Evolutionary conservation across 2,329 filamentous ascomycete genomes (phyloP).

Genomic region (Chrysoporthe cubensis): DNA sequence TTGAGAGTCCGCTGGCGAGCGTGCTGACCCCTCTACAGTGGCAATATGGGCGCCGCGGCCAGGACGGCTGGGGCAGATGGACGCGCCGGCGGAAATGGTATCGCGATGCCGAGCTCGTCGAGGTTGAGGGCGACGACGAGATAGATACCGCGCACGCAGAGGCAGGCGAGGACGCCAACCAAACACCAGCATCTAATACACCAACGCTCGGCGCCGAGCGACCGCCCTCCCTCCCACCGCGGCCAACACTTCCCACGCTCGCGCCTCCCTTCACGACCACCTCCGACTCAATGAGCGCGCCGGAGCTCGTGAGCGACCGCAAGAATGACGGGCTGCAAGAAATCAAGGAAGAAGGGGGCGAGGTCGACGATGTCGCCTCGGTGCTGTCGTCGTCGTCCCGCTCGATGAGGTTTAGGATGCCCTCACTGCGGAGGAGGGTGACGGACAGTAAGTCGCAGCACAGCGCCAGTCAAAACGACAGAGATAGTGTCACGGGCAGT

Average conservation of each 20-base stretch:
- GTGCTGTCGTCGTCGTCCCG: constrained; percentile 53
- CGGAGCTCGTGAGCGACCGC: constrained; percentile 18
- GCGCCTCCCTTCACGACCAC: constrained; percentile 20
- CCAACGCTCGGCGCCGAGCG: constrained; percentile 33
- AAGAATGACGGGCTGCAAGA: constrained; percentile 29
- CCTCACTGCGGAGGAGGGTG: constrained; percentile 45
- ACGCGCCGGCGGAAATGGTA: constrained; percentile 95
- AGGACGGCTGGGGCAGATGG: constrained; percentile 93
- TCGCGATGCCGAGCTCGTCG: constrained; percentile 92
- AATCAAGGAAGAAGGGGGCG: constrained; percentile 27
- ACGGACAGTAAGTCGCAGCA: constrained; percentile 37
- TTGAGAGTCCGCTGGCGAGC: background rate
- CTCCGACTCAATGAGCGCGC: constrained; percentile 16
- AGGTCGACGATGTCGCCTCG: constrained; percentile 47
- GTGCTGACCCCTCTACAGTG: constrained; percentile 58
- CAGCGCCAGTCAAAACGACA: constrained; percentile 17
- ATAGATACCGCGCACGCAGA: constrained; percentile 40
- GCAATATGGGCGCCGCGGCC: constrained; percentile 82
- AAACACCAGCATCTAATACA: background rate
- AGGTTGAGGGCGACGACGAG: constrained; percentile 53
- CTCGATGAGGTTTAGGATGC: constrained; percentile 47
- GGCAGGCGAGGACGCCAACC: constrained; percentile 32
- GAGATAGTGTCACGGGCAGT: constrained; percentile 21
- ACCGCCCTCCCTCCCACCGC: constrained; percentile 25
- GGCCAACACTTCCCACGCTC: constrained; percentile 17